Conservation (phyloP, 1,284 basidiomycete genomes). For the Sporisorium exsertum region DNA sequence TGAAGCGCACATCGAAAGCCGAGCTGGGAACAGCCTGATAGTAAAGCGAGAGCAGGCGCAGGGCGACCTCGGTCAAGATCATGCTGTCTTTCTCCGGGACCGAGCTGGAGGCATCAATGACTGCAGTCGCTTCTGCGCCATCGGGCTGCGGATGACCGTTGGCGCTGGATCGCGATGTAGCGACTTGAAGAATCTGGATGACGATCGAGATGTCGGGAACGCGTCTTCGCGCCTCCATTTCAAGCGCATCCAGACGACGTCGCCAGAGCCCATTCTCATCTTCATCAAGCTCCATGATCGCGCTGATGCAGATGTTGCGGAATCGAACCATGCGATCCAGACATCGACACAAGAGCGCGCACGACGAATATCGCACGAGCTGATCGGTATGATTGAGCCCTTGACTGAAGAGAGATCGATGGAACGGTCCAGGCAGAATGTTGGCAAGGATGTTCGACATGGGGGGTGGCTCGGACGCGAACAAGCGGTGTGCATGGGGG, state of each 20-base stretch:
- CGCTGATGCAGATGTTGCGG: slow-evolving; percentile 29
- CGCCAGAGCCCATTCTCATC: slow-evolving; percentile 73
- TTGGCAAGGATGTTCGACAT: slow-evolving; percentile 74
- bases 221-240: slow-evolving; percentile 52
- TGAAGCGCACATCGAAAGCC: slow-evolving; percentile 83
- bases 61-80: slow-evolving; percentile 80
- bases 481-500: slow-evolving; percentile 68
- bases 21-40: slow-evolving; percentile 80
- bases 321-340: slow-evolving; percentile 50
- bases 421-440: slow-evolving; percentile 47
- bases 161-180: slow-evolving; percentile 23
- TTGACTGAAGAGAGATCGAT: slow-evolving; percentile 76
- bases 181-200: slow-evolving; percentile 69
- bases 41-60: slow-evolving; percentile 85
- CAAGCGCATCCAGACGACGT: slow-evolving; percentile 25
- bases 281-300: slow-evolving; percentile 74
- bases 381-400: slow-evolving; percentile 73
- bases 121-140: background rate
- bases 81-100: slow-evolving; percentile 69
- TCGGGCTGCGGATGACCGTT: slow-evolving; percentile 3
- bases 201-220: slow-evolving; percentile 65
- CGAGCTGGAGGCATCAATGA: slow-evolving; percentile 33
- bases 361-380: slow-evolving; percentile 85
- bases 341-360: slow-evolving; percentile 74
- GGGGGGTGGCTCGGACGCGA: slow-evolving; percentile 78